phyloP scores from a whole-genome alignment of 78 protist genomes.

The Dictyostelium firmibasis region DNA sequence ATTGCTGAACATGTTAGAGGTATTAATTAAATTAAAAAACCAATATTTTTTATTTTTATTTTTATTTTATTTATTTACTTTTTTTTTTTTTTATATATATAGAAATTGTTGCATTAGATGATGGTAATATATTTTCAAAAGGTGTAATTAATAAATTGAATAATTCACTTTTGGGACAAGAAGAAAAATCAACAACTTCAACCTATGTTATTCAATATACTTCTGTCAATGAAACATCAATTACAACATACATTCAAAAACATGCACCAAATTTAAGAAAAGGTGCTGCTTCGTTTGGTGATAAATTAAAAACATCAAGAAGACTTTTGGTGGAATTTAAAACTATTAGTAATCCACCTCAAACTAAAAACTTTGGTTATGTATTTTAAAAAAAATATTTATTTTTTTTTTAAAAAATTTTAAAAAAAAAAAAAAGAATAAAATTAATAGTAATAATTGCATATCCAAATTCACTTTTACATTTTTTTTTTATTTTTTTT shows the following conservation, averaged over 20 bases:
- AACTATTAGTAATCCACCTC: background rate
- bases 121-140: background rate
- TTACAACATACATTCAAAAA: background rate
- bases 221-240: background rate
- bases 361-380: background rate
- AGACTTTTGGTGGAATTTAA: background rate
- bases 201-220: constrained; percentile 4
- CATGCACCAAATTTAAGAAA: background rate
- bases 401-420: too few relatives aligned
- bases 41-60: too few relatives aligned
- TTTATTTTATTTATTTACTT: too few relatives aligned
- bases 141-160: background rate
- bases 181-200: background rate
- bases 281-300: background rate
- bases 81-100: too few relatives aligned
- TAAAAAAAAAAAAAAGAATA: background rate
- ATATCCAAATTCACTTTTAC: too few relatives aligned
- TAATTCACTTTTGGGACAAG: background rate
- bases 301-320: background rate
- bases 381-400: background rate
- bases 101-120: background rate
- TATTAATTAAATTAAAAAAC: too few relatives aligned
- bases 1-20: background rate
- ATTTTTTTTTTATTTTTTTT: too few relatives aligned
- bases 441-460: too few relatives aligned